Conservation (phyloP, 1,284 basidiomycete genomes). For the Ceratobasidium sp. region DNA sequence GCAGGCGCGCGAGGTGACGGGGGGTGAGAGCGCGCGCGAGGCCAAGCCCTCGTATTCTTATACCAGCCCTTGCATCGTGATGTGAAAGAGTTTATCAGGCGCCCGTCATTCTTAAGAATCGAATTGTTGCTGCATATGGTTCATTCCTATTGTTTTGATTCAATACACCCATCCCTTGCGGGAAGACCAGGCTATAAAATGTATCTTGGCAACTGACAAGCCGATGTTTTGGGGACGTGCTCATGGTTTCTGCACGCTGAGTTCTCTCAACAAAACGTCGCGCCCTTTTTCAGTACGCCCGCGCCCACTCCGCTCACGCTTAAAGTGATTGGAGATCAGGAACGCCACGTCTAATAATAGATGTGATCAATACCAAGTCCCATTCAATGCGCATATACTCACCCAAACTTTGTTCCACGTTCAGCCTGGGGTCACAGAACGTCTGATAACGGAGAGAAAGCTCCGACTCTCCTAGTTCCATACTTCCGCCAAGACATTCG, state of each 20-base stretch:
- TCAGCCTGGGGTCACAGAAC: slow-evolving; percentile 80
- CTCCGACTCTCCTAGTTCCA: slow-evolving; percentile 76
- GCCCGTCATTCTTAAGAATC: neutral
- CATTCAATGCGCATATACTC: slow-evolving; percentile 46
- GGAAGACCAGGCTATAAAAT: neutral
- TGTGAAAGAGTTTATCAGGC: too few species aligned
- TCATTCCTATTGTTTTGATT: neutral
- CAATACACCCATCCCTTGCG: neutral
- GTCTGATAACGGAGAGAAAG: slow-evolving; percentile 76
- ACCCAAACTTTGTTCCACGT: slow-evolving; percentile 84
- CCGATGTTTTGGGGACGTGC: neutral
- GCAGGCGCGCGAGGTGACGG: neutral
- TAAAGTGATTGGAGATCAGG: slow-evolving; percentile 77
- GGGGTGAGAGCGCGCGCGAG: neutral
- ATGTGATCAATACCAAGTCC: slow-evolving; percentile 23
- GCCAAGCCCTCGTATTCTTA: neutral
- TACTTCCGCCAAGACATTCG: slow-evolving; percentile 78
- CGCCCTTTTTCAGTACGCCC: slow-evolving; percentile 34
- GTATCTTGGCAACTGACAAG: neutral
- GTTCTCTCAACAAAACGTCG: slow-evolving; percentile 29
- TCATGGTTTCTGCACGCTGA: slow-evolving; percentile 23
- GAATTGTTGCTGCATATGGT: neutral
- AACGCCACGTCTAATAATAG: slow-evolving; percentile 69
- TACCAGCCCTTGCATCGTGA: neutral
- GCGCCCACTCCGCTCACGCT: slow-evolving; percentile 59